Evolutionary conservation across 2,329 filamentous ascomycete species (phyloP), one percentile per base, ranked within the genome.

Genomic region (Phyllosticta paracitricarpa): DNA sequence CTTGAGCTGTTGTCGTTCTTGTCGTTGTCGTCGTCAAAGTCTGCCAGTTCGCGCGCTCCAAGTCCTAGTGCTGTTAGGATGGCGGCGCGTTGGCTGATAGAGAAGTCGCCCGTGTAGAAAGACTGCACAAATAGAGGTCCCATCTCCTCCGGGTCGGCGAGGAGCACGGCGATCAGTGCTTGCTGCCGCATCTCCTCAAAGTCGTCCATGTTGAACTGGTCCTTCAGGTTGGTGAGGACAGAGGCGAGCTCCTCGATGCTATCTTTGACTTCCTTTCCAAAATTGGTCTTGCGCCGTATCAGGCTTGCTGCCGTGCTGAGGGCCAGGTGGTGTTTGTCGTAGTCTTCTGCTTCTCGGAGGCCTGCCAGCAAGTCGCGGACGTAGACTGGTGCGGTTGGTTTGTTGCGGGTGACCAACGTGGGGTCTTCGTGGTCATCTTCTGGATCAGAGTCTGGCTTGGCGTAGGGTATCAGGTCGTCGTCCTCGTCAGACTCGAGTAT

Each of bases 371-470:
- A 80, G 67, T 96, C 91, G 54, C 91, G 85, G 63, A 97, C 88
- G 68, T 97, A 97, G 0, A 99, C 91, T 1, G 94, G 94, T 0
- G 91, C 83, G 62, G 84, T 88, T 24, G 88, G 84, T 67, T 94
- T 97, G 73, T 94, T 86, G 14, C 92, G 83, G 62, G 89, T 87
- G 56, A 97, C 82, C 19, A 96, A 78, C 0, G 91, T 96, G 4
- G 94, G 87, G 67, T 99, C 95, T 48, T 97, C 92, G 62, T 97
- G 91, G 0, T 91, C 93, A 70, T 99, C 94, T 70, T 95, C 90
- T 0, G 85, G 82, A 66, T 99, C 94, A 1, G 89, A 91, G 68
- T 91, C 89, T 0, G 90, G 90, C 71, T 96, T 97, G 14, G 84
- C 83, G 67, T 97, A 96, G 0, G 89, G 83, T 2, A 84, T 78